These are phyloP conservation scores for Ogataea naganishii DNA, from an alignment of 805 yeast species.

Conservation along the genomic window DNA sequence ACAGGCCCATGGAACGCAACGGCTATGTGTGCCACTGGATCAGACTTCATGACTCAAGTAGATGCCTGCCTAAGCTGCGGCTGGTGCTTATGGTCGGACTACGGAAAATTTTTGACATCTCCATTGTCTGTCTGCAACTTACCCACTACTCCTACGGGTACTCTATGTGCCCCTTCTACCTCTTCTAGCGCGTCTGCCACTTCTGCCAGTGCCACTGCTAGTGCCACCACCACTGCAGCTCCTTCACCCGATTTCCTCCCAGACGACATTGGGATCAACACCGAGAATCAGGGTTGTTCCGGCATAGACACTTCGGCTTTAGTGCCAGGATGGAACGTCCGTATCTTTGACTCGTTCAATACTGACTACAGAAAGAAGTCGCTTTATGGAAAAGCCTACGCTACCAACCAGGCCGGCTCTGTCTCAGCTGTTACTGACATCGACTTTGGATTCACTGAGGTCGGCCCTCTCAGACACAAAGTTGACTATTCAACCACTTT, in stretches of 20 bases:
- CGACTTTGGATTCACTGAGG: not conserved
- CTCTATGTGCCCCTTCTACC: slow-evolving; percentile 1
- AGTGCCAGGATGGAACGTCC: not conserved
- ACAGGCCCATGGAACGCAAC: slow-evolving; percentile 21
- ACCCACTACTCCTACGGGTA: slow-evolving; percentile 4
- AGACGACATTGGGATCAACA: too few relatives aligned
- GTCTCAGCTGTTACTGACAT: slow-evolving; percentile 1
- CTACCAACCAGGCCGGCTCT: not conserved
- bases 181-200: slow-evolving; percentile 1
- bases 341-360: not conserved
- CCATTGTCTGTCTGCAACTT: slow-evolving; percentile 5
- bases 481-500: not conserved
- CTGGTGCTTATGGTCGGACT: slow-evolving; percentile 7
- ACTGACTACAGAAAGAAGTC: not conserved
- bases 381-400: not conserved
- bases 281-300: slow-evolving; percentile 1
- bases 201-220: slow-evolving; percentile 1
- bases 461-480: too few relatives aligned
- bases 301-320: not conserved
- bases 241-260: too few relatives aligned
- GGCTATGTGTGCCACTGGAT: slow-evolving; percentile 23
- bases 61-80: slow-evolving; percentile 24
- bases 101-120: slow-evolving; percentile 3
- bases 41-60: slow-evolving; percentile 20
- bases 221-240: slow-evolving; percentile 1